phyloP scores from a whole-genome alignment of 768 basidiomycete species.

The Boletus reticuloceps region DNA sequence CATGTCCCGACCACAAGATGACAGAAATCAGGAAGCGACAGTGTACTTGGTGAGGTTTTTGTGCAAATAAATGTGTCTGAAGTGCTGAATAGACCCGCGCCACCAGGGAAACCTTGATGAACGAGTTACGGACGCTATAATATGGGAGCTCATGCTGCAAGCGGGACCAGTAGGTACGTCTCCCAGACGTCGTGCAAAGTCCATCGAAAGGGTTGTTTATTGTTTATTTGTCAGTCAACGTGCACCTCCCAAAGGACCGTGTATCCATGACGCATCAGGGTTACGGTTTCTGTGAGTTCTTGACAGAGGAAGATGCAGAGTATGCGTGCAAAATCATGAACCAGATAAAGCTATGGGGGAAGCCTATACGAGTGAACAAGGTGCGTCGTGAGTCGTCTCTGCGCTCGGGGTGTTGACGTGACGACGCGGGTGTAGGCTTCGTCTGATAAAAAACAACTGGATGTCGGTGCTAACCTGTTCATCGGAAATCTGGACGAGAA shows the following conservation, averaged over 20 bases:
- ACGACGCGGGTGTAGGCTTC: constrained; percentile 62
- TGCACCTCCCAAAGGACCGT: constrained; percentile 97
- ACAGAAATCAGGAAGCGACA: constrained; percentile 89
- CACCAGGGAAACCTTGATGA: constrained; percentile 94
- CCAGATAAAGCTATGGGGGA: constrained; percentile 98
- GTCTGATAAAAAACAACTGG: constrained; percentile 96
- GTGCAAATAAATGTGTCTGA: rapidly evolving
- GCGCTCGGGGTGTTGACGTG: constrained; percentile 5
- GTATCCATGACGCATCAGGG: constrained; percentile 99
- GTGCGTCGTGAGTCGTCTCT: constrained; percentile 42
- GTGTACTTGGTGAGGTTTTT: constrained; percentile 67
- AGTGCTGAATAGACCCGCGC: background rate
- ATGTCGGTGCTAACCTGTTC: constrained; percentile 97
- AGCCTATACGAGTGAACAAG: constrained; percentile 99
- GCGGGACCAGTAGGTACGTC: constrained; percentile 95
- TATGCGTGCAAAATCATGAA: constrained; percentile 99
- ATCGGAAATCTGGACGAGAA: constrained; percentile 94
- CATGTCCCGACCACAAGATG: constrained; percentile 66
- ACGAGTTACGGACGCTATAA: constrained; percentile 85
- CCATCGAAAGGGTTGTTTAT: background rate
- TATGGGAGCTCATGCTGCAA: constrained; percentile 99
- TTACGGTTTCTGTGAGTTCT: constrained; percentile 99
- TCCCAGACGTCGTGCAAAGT: background rate
- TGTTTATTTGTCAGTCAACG: constrained; percentile 64
- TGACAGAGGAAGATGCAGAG: constrained; percentile 98